Percentiles rank a stretch among this genome's conserved stretches.
Conservation (phyloP, 345 rosid species). For the Ricinus communis region DNA sequence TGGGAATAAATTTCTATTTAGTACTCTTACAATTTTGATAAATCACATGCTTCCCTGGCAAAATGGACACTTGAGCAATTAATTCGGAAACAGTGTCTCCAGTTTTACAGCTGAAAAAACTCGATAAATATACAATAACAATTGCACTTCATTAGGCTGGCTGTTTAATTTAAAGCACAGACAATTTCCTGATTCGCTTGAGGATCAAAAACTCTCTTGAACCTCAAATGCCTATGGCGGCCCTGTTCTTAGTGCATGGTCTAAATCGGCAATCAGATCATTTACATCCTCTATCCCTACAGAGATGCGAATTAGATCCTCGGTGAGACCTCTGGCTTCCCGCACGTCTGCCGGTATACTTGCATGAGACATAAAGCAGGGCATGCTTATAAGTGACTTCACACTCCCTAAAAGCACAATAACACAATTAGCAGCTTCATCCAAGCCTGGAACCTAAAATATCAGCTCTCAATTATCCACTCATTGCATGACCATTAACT, state of each 20-base stretch:
- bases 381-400: conserved; percentile 95
- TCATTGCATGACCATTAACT: too few relatives aligned
- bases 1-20: too few relatives aligned
- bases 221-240: conserved; percentile 33
- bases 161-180: too few relatives aligned
- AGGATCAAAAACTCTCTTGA: too few relatives aligned
- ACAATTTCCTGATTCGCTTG: too few relatives aligned
- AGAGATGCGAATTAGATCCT: conserved; percentile 86
- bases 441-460: not conserved
- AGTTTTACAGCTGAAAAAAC: too few relatives aligned
- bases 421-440: not conserved
- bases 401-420: conserved; percentile 63
- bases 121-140: too few relatives aligned
- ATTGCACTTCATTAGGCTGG: too few relatives aligned
- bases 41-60: too few relatives aligned
- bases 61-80: too few relatives aligned
- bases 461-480: not conserved
- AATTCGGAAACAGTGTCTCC: too few relatives aligned
- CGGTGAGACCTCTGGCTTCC: conserved; percentile 85
- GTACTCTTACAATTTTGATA: too few relatives aligned
- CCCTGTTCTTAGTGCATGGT: conserved; percentile 64
- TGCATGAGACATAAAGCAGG: conserved; percentile 98
- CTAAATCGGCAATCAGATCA: conserved; percentile 85
- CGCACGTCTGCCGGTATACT: conserved; percentile 80
- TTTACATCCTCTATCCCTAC: conserved; percentile 92